Conservation (phyloP, 768 basidiomycete species). For the Imleria badia region DNA sequence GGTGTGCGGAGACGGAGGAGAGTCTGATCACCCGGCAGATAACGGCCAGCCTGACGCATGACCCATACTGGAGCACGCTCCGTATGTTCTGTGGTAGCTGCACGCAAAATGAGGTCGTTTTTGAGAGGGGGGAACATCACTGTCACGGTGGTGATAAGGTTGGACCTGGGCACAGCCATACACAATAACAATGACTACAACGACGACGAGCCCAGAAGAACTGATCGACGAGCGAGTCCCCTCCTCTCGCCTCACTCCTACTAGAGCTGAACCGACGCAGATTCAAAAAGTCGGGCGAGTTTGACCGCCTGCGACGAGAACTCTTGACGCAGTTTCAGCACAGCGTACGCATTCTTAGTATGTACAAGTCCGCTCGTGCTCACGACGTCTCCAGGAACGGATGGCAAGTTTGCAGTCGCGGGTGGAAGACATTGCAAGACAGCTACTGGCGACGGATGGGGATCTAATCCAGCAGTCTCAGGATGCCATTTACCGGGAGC, state of each 20-base stretch:
- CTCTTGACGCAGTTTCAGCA: conserved; percentile 60
- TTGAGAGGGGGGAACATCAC: conserved; percentile 66
- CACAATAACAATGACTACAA: conserved; percentile 30
- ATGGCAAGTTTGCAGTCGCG: conserved; percentile 53
- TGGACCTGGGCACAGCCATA: conserved; percentile 13
- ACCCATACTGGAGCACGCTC: conserved; percentile 98
- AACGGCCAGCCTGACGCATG: conserved; percentile 96
- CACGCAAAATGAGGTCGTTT: conserved; percentile 88
- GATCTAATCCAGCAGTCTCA: conserved; percentile 52
- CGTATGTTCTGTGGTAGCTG: conserved; percentile 84
- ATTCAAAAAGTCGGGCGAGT: conserved; percentile 80
- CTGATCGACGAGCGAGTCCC: conserved; percentile 62
- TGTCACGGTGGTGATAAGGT: conserved; percentile 31
- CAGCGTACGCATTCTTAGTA: conserved; percentile 40
- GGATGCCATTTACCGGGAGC: conserved; percentile 55
- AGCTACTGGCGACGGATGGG: conserved; percentile 53
- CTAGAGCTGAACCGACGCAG: conserved; percentile 34
- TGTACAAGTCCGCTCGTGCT: not conserved
- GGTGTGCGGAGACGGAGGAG: not conserved
- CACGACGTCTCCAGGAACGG: conserved; percentile 40
- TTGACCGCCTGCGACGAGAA: conserved; percentile 68
- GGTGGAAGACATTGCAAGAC: conserved; percentile 60
- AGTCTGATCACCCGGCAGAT: conserved; percentile 73
- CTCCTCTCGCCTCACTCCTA: not conserved
- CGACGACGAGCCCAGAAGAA: conserved; percentile 54